phyloP scores from a whole-genome alignment of 2,329 filamentous ascomycete genomes.

The Colletotrichum somersetense region DNA sequence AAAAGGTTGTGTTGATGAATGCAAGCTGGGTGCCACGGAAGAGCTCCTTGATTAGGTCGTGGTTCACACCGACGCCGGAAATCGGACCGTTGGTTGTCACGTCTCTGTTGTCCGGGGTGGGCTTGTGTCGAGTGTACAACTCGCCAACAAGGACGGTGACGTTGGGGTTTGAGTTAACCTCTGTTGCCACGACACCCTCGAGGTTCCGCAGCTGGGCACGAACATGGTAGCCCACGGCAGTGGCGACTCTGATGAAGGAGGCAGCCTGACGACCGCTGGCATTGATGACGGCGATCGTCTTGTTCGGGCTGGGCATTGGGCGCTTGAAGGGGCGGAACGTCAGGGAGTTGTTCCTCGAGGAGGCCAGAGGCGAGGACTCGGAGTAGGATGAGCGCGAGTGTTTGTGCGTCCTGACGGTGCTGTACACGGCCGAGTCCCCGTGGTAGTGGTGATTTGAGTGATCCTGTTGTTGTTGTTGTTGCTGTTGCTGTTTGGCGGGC shows the following conservation, averaged over 20 bases:
- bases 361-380: slow-evolving; percentile 66
- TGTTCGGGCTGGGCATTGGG: slow-evolving; percentile 71
- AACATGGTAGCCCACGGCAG: slow-evolving; percentile 92
- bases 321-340: slow-evolving; percentile 72
- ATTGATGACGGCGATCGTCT: slow-evolving; percentile 95
- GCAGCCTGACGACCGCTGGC: slow-evolving; percentile 95
- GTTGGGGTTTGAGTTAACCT: slow-evolving; percentile 85
- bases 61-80: slow-evolving; percentile 75
- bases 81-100: slow-evolving; percentile 78
- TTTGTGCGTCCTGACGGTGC: slow-evolving; percentile 62
- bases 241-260: slow-evolving; percentile 93
- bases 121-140: slow-evolving; percentile 68
- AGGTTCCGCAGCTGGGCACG: slow-evolving; percentile 91
- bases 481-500: slow-evolving; percentile 49
- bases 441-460: slow-evolving; percentile 40
- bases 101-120: slow-evolving; percentile 64
- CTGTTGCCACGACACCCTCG: slow-evolving; percentile 88
- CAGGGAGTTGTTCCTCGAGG: slow-evolving; percentile 69
- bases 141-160: slow-evolving; percentile 75
- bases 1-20: slow-evolving; percentile 98
- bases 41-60: slow-evolving; percentile 78
- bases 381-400: slow-evolving; percentile 73
- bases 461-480: slow-evolving; percentile 26
- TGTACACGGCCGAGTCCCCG: slow-evolving; percentile 40
- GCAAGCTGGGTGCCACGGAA: slow-evolving; percentile 89